Percentiles rank a stretch among this genome's conserved stretches.
phyloP scores from a whole-genome alignment of 2,329 filamentous ascomycete genomes.

The Aureobasidium musti region DNA sequence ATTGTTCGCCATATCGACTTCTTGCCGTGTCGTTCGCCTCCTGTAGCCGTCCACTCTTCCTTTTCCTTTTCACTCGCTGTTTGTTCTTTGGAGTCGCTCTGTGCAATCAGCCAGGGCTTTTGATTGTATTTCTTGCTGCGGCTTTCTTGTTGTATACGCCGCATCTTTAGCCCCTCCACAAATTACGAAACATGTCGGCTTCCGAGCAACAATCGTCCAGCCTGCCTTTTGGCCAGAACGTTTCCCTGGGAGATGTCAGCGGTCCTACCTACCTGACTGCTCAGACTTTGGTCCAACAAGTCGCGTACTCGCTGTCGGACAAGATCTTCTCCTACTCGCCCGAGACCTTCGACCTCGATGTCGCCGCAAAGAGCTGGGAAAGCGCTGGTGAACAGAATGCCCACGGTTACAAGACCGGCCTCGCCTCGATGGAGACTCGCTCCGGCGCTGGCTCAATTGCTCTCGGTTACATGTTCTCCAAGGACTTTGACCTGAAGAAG shows the following conservation, averaged over 20 bases:
- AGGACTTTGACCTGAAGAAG: conserved; percentile 91
- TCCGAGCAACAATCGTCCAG: conserved; percentile 45
- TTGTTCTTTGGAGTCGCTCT: conserved; percentile 20
- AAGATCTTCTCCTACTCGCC: conserved; percentile 98
- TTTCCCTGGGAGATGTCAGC: conserved; percentile 62
- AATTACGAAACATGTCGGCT: conserved; percentile 16
- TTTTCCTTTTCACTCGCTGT: conserved; percentile 15
- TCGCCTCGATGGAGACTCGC: conserved; percentile 81
- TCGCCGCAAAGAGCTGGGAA: conserved; percentile 78
- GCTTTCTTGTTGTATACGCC: conserved; percentile 15
- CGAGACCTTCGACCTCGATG: conserved; percentile 86
- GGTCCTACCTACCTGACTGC: conserved; percentile 92
- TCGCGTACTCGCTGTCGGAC: conserved; percentile 92
- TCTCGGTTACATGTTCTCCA: conserved; percentile 95
- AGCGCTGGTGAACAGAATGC: conserved; percentile 71
- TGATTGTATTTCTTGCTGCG: conserved; percentile 11
- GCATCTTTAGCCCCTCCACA: conserved; percentile 1
- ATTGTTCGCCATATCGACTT: conserved; percentile 11
- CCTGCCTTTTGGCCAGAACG: conserved; percentile 56
- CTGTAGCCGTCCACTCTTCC: background rate
- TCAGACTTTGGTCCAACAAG: conserved; percentile 91
- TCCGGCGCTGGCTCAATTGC: conserved; percentile 88
- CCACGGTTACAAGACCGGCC: conserved; percentile 74
- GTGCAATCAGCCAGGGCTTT: conserved; percentile 17
- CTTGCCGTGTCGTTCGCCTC: conserved; percentile 17